phyloP scores from a whole-genome alignment of 345 rosid genomes.

The Trapa incisa region DNA sequence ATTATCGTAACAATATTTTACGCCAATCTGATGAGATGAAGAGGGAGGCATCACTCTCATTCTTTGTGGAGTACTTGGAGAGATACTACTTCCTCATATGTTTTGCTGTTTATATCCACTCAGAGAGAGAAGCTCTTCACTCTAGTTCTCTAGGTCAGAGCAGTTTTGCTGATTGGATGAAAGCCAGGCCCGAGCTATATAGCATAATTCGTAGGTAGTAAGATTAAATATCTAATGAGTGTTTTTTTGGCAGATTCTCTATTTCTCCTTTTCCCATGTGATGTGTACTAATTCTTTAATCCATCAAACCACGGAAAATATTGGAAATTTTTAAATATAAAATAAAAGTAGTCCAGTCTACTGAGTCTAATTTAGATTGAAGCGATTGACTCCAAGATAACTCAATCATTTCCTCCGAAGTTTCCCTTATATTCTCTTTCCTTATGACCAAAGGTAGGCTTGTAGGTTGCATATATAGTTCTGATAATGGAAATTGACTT shows the following conservation, averaged over 20 bases:
- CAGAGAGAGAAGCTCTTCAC: conserved; percentile 76
- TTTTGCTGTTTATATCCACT: conserved; percentile 88
- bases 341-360: neutral
- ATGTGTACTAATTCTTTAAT: neutral
- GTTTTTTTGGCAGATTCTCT: neutral
- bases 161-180: conserved; percentile 98
- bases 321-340: neutral
- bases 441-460: neutral
- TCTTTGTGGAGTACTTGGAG: conserved; percentile 93
- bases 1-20: conserved; percentile 77
- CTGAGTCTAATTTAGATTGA: neutral
- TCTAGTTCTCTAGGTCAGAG: conserved; percentile 61
- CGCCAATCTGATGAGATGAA: conserved; percentile 97
- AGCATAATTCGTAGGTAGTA: conserved; percentile 86
- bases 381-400: neutral
- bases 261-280: neutral
- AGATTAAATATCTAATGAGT: neutral
- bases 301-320: neutral
- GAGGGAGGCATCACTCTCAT: conserved; percentile 88
- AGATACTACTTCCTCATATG: conserved; percentile 97
- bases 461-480: neutral
- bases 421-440: neutral
- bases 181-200: conserved; percentile 92
- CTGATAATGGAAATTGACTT: neutral
- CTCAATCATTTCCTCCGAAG: neutral